Percentiles rank a stretch among this genome's conserved stretches.
Conservation (phyloP, 164 flowering plant genomes). For the Echeveria elegans region DNA sequence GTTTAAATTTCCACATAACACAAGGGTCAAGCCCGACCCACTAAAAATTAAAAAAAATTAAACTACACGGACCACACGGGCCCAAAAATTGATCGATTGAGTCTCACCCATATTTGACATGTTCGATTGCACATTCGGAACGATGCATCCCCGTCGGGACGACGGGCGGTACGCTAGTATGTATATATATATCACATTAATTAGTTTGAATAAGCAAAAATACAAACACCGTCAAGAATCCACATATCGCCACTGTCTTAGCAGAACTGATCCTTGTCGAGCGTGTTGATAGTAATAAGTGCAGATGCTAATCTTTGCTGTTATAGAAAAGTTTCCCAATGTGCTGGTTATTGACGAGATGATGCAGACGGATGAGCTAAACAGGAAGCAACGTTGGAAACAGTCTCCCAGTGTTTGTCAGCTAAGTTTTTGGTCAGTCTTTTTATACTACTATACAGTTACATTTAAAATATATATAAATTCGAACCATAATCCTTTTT, state of each 20-base stretch:
- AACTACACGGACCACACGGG: no score
- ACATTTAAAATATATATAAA: no score
- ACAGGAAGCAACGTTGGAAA: background rate
- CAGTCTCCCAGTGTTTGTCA: background rate
- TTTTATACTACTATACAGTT: no score
- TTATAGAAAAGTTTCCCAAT: background rate
- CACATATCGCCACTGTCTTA: background rate
- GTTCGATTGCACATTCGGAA: no score
- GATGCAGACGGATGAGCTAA: background rate
- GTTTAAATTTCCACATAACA: no score
- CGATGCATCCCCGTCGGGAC: no score
- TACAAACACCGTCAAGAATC: slow-evolving; percentile 6
- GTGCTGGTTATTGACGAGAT: background rate
- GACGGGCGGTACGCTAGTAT: no score
- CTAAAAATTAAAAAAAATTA: no score
- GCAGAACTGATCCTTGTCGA: slow-evolving; percentile 1
- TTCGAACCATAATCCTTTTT: no score
- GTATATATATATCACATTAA: background rate
- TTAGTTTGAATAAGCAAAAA: background rate
- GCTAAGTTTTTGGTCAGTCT: background rate
- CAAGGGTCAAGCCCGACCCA: no score
- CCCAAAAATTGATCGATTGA: no score
- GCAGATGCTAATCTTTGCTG: background rate
- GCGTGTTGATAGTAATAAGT: background rate
- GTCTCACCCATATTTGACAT: no score